Conservation (phyloP, 139 green algal genomes). For the Coccomyxa sp. region DNA sequence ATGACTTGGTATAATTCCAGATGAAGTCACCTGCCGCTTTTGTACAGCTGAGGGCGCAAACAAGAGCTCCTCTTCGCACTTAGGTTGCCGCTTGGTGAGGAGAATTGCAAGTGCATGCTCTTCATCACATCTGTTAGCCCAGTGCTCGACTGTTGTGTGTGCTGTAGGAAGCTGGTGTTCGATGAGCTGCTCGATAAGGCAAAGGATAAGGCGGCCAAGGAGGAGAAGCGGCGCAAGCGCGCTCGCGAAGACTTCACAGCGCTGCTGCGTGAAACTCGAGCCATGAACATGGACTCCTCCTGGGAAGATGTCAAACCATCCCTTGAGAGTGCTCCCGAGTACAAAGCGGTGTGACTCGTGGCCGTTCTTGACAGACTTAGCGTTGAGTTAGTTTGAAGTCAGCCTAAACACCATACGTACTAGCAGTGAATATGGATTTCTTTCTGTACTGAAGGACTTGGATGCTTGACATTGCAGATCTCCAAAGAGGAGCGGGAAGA, state of each 20-base stretch:
- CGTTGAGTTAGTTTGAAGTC: background rate
- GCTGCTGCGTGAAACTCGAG: slow-evolving; percentile 39
- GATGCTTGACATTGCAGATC: slow-evolving; percentile 22
- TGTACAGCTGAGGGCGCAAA: too few species aligned
- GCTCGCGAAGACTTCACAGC: slow-evolving; percentile 36
- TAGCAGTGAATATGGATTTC: too few species aligned
- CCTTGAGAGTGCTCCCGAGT: slow-evolving; percentile 43
- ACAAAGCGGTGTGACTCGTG: slow-evolving; percentile 34
- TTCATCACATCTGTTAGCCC: too few species aligned
- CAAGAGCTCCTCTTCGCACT: too few species aligned
- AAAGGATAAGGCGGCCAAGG: slow-evolving; percentile 6
- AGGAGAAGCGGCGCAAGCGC: slow-evolving; percentile 26
- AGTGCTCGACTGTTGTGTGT: background rate
- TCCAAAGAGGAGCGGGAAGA: slow-evolving; percentile 26
- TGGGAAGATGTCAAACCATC: slow-evolving; percentile 43
- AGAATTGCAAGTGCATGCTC: too few species aligned
- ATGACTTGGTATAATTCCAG: too few species aligned
- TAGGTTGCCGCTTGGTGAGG: too few species aligned
- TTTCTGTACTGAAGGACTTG: background rate
- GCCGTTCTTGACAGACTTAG: background rate
- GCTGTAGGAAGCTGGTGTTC: slow-evolving; percentile 48
- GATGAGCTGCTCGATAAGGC: slow-evolving; percentile 40
- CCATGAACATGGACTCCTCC: slow-evolving; percentile 29
- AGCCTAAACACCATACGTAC: background rate
- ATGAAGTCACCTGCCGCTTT: too few species aligned